Base-by-base conservation (phyloP, 352 stramenopile genomes). In the Pythium biforme region DNA sequence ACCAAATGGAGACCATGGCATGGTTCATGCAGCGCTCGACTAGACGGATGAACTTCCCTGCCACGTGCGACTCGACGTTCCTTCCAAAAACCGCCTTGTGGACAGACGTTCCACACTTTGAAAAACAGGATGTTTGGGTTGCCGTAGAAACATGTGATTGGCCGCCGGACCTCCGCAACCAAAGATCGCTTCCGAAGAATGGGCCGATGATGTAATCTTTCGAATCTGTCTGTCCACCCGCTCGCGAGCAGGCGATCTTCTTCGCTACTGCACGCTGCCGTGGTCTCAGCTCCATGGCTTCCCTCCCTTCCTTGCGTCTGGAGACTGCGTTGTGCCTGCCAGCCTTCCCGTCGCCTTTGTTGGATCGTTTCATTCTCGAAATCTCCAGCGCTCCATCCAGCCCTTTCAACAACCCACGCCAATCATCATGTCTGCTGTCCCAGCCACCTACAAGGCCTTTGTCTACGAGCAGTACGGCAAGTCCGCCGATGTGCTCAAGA, bases 401-500 rank as follows among this genome's bases (percentile, higher is more conserved):
- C 22, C 20, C 31, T 9, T 3, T 56, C 31, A n/a, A 19, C 26
- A 17, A 39, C 54, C 4, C 15, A 54, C 14, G 15, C n/a, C 17
- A 10, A 26, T 23, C 40, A 60, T 5, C 19, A 62, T 62, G 55
- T 45, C 31, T 0, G 23, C 60, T 7, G 41, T 67, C 41, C 60
- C 60, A 9, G 40, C 60, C 17, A 67, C 60, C n/a, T 67, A 67
- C 51, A 60, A 67, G 45, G 60, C 60, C 27, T 55, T 51, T 37
- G 43, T 67, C 48, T 61, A 67, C 51, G 60, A 67, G 33, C n/a
- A 48, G 33, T 67, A 57, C 46, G 60, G 60, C 50, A 49, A 41
- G 31, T 29, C 8, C 23, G 60, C 39, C 12, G 52, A 60, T 19
- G 46, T 61, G 34, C 37, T 67, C 40, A 55, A 67, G 51, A 54